Evolutionary conservation across 1,139 yeast species (phyloP), one percentile per base, ranked within the genome.

Genomic region (Candida tropicalis): DNA sequence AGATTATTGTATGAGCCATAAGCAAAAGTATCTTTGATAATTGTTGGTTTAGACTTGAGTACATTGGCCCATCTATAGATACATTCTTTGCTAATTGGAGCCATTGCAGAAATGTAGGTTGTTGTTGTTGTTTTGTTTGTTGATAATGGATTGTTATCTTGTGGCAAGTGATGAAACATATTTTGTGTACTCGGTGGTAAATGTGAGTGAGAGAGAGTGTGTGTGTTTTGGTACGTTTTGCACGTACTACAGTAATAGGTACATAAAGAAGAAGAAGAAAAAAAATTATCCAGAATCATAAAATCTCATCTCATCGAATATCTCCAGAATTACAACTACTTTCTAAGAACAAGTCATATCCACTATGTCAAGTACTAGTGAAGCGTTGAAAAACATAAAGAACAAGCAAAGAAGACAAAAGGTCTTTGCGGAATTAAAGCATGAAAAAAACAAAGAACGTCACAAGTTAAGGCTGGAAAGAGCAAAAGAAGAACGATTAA

Each of bases 321-420:
- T 8, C 18, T 15, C 13, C 10, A 7, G 11, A 13, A 25, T 12
- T 12, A 29, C 20, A 29, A 16, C 33, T 7, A 27, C 12, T 12
- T 12, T 5, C 9, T 12, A 20, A 20, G 23, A 20, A 9, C 8
- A 20, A 20, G 8, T 20, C 23, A 16, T 17, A n/a, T 38, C 35
- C 39, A 43, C 26, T 22, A 45, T 37, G 44, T 33, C 36, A 53
- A 52, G 57, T 41, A 56, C 67, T 5, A 62, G 67, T 46, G 71
- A 69, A 48, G 65, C 70, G 13, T 58, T 73, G 28, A 73, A 73
- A 59, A 59, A 59, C 47, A 81, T 88, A 46, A 82, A 77, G 59
- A 89, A 89, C 67, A 89, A 87, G 66, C 82, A 82, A 54, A 79
- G 81, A 57, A 80, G 98, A 52, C 95, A 87, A 63, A 81, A 86